Evolutionary conservation across 805 yeast genomes (phyloP).

Genomic region (Metschnikowia lunata): DNA sequence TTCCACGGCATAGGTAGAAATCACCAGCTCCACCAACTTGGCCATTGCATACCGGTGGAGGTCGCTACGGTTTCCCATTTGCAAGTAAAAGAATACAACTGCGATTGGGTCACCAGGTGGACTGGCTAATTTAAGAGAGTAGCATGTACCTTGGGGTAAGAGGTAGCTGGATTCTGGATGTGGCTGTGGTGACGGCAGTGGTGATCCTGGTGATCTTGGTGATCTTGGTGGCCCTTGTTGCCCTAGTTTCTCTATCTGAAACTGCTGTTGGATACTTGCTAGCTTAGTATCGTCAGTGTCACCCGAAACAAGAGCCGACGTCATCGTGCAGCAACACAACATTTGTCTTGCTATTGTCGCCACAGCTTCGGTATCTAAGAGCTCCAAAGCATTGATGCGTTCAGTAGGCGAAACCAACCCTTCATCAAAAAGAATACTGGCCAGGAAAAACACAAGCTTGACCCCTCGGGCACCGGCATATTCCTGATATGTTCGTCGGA

Average conservation of each 20-base stretch:
- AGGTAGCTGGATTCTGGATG: conserved; percentile 6
- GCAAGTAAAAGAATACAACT: conserved; percentile 51
- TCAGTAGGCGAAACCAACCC: conserved; percentile 51
- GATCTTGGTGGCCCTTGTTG: not conserved
- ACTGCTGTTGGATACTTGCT: conserved; percentile 12
- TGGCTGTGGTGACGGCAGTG: not conserved
- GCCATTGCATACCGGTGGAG: conserved; percentile 36
- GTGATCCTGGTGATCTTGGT: too few species aligned
- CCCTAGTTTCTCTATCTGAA: not conserved
- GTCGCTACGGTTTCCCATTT: conserved; percentile 48
- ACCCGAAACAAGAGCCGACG: conserved; percentile 51
- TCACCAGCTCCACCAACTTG: conserved; percentile 41
- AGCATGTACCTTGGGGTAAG: conserved; percentile 1
- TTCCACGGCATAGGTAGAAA: conserved; percentile 40
- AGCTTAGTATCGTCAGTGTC: conserved; percentile 26
- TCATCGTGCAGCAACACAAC: conserved; percentile 23
- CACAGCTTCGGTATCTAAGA: conserved; percentile 36
- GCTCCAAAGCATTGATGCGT: conserved; percentile 53
- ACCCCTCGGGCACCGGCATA: conserved; percentile 44
- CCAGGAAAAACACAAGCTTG: conserved; percentile 45
- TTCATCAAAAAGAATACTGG: conserved; percentile 52
- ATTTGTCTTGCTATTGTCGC: conserved; percentile 25
- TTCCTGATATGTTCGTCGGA: conserved; percentile 45
- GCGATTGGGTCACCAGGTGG: conserved; percentile 4
- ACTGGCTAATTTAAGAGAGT: not conserved